Base-by-base conservation (phyloP, 345 rosid species). In the Syzygium grande region DNA sequence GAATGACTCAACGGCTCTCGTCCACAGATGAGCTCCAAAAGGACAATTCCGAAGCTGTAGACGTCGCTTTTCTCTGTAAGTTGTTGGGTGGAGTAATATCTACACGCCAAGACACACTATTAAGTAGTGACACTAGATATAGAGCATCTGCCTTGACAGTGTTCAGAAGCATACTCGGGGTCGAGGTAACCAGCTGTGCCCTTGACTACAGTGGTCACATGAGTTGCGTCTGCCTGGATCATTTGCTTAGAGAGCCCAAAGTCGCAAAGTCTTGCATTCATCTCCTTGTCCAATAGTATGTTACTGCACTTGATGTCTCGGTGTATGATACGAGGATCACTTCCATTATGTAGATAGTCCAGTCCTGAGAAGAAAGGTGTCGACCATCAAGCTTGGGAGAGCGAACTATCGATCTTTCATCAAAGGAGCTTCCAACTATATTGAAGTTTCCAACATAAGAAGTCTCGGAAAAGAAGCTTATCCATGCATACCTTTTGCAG, bases 121-220 rank as follows among this genome's bases (percentile, higher is more conserved):
- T 73, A 73, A 73, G 83, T 38, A 17, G 23, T 9, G 22, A 73
- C 83, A 38, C 83, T 73, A 73, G 49, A 38, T 10, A 73, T 38
- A 73, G 49, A 73, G 14, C 83, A 73, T 73, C 49, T 68, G 83
- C 27, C 14, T 8, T 88, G 84, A 11, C 53, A 79, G 41, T 38
- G 9, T 23, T 54, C 4, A 25, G 84, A 83, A 87, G 84, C 93
- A 86, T 93, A 97, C 99, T 97, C 98, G 56, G 98, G 99, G 85
- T 97, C 99, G 23, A 97, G 95, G 93, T 97, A 97, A 78, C 99
- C 99, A 6, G 98, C 98, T 25, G 99, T 94, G 91, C 98, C 98
- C 90, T 96, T 97, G 84, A 97, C 98, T 84, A 93, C 96, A 43
- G 99, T 97, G 55, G 99, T 96, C 51, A 97, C 92, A 88, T 97